A percentile compares a stretch with the other conserved stretches of the same genome.
Conservation (phyloP, 164 flowering plant genomes). For the Nymphaea colorata region DNA sequence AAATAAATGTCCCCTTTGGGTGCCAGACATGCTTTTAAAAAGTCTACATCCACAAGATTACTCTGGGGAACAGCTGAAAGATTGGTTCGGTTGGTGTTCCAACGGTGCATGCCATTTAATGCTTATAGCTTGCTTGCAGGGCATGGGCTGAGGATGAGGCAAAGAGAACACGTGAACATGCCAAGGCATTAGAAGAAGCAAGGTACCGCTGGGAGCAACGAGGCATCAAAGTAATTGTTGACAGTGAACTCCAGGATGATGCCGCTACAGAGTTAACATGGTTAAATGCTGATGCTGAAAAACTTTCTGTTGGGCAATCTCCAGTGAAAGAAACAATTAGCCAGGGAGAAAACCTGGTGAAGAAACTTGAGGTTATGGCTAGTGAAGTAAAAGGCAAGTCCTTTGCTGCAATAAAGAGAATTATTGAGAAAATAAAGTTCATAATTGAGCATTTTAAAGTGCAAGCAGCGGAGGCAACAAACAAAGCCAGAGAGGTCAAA, state of each 20-base stretch:
- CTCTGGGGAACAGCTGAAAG: too few species aligned
- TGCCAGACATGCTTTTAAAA: too few species aligned
- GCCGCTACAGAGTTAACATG: slow-evolving; percentile 54
- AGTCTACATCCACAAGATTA: too few species aligned
- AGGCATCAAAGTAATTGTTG: slow-evolving; percentile 84
- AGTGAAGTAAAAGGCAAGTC: slow-evolving; percentile 41
- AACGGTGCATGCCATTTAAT: too few species aligned
- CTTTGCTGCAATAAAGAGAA: slow-evolving; percentile 31
- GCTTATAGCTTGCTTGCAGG: slow-evolving; percentile 23
- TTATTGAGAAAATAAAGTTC: slow-evolving; percentile 38
- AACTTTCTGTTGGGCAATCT: slow-evolving; percentile 17
- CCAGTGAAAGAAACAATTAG: slow-evolving; percentile 1
- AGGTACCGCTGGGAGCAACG: slow-evolving; percentile 81
- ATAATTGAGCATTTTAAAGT: slow-evolving; percentile 39
- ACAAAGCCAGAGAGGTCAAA: slow-evolving; percentile 25
- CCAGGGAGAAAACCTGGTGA: slow-evolving; percentile 53
- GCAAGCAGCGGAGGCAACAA: slow-evolving; percentile 15
- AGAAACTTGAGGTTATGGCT: slow-evolving; percentile 59
- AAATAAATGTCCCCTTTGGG: too few species aligned
- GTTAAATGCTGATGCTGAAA: slow-evolving; percentile 28
- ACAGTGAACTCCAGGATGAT: slow-evolving; percentile 64
- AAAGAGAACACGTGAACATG: slow-evolving; percentile 78
- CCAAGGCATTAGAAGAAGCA: slow-evolving; percentile 83
- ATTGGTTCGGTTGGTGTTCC: too few species aligned
- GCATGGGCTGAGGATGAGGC: slow-evolving; percentile 99